Evolutionary conservation across 1,139 yeast species (phyloP).

Genomic region (Yamadazyma diddensiae): DNA sequence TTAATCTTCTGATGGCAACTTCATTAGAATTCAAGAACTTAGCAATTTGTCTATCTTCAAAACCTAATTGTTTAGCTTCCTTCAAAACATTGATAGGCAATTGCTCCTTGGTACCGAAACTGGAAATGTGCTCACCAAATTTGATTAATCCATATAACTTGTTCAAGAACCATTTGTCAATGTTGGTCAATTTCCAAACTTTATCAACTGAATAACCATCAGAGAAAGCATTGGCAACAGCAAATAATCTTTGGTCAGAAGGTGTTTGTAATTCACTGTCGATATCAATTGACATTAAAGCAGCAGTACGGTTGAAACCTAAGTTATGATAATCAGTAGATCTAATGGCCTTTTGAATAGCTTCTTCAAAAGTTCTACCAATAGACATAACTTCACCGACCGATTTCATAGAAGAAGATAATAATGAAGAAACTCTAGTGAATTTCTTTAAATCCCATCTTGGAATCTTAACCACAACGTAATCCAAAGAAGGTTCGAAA

Average conservation of each 20-base stretch:
- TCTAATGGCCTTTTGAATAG: slow-evolving; percentile 96
- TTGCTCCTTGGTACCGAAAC: slow-evolving; percentile 57
- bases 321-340: slow-evolving; percentile 93
- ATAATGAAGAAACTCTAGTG: slow-evolving; percentile 83
- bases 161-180: slow-evolving; percentile 96
- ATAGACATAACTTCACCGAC: slow-evolving; percentile 99
- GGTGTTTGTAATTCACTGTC: slow-evolving; percentile 93
- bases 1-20: slow-evolving; percentile 85
- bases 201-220: slow-evolving; percentile 89
- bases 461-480: slow-evolving; percentile 97
- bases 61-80: slow-evolving; percentile 95
- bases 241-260: slow-evolving; percentile 93
- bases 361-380: slow-evolving; percentile 97
- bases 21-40: slow-evolving; percentile 86
- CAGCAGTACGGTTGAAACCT: slow-evolving; percentile 89
- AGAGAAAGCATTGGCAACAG: slow-evolving; percentile 88
- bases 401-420: slow-evolving; percentile 95
- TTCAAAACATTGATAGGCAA: slow-evolving; percentile 61
- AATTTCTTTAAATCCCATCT: slow-evolving; percentile 98
- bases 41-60: slow-evolving; percentile 96
- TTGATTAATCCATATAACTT: slow-evolving; percentile 72
- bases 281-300: slow-evolving; percentile 83
- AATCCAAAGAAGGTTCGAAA: slow-evolving; percentile 97
- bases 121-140: slow-evolving; percentile 62
- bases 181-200: slow-evolving; percentile 88